A percentile compares a stretch with the other conserved stretches of the same genome.
phyloP scores from a whole-genome alignment of 352 stramenopile species.

The Pythium scleroteichum region DNA sequence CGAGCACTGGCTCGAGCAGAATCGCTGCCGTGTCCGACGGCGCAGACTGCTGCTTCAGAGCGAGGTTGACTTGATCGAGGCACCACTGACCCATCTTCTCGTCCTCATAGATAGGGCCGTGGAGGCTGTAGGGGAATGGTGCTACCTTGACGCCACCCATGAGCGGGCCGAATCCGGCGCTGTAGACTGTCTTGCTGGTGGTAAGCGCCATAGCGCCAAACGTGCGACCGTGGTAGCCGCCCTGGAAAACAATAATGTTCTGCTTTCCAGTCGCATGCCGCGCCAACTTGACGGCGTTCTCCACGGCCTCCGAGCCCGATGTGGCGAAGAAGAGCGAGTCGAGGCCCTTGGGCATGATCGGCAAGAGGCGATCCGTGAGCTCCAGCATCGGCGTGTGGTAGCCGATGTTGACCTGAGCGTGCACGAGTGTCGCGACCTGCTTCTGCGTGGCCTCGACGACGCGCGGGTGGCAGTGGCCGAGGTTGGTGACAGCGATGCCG shows the following conservation, averaged over 20 bases:
- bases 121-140: slow-evolving; percentile 87
- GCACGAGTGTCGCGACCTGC: slow-evolving; percentile 87
- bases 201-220: slow-evolving; percentile 92
- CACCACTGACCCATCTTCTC: slow-evolving; percentile 71
- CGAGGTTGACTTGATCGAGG: slow-evolving; percentile 81
- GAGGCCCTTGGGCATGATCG: slow-evolving; percentile 73
- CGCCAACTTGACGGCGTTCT: slow-evolving; percentile 93
- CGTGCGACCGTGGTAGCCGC: slow-evolving; percentile 92
- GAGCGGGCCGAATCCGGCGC: slow-evolving; percentile 82
- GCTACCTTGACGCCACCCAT: slow-evolving; percentile 83
- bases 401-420: slow-evolving; percentile 92
- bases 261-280: slow-evolving; percentile 88
- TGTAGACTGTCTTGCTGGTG: slow-evolving; percentile 89
- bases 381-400: slow-evolving; percentile 93
- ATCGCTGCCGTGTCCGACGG: slow-evolving; percentile 88
- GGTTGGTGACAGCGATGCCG: slow-evolving; percentile 92
- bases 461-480: slow-evolving; percentile 92
- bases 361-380: slow-evolving; percentile 80
- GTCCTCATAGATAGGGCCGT: slow-evolving; percentile 83
- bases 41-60: slow-evolving; percentile 90
- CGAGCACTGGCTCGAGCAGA: slow-evolving; percentile 91
- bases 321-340: slow-evolving; percentile 92
- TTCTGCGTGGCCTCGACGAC: slow-evolving; percentile 90
- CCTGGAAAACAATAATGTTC: slow-evolving; percentile 92
- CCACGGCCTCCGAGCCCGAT: slow-evolving; percentile 90